Conservation (phyloP, 2,329 filamentous ascomycete species). For the Aspergillus tamarii region DNA sequence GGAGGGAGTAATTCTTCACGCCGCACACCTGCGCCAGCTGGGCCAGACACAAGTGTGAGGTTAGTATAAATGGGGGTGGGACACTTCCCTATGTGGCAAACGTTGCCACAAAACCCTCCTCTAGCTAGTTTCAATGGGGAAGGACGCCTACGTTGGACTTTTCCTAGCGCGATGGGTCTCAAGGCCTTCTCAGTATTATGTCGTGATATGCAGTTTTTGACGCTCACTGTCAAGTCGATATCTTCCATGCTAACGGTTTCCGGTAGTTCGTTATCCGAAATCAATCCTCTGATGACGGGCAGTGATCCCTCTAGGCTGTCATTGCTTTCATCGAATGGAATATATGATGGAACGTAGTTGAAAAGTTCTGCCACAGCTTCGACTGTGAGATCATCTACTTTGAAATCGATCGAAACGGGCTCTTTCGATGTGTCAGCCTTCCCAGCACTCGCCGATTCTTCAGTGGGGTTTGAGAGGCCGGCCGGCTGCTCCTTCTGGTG, state of each 20-base stretch:
- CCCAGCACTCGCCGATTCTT: background rate
- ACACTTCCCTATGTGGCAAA: background rate
- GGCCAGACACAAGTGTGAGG: background rate
- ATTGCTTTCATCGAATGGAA: constrained; percentile 2
- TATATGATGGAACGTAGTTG: background rate
- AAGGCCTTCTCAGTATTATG: background rate
- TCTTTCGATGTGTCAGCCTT: background rate
- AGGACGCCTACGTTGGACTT: background rate
- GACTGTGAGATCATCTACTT: background rate
- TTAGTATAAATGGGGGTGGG: background rate
- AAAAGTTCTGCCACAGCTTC: background rate
- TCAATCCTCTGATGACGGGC: constrained; percentile 1
- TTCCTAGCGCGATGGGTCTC: background rate
- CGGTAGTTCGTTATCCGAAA: constrained; percentile 4
- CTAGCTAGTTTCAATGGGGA: background rate
- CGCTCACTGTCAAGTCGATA: constrained; percentile 8
- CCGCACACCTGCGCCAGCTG: too few species aligned
- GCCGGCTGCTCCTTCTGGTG: background rate
- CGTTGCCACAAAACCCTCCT: background rate
- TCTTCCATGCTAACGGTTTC: constrained; percentile 3
- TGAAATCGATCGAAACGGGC: background rate
- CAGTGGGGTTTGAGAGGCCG: background rate
- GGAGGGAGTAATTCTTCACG: background rate
- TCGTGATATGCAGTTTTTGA: background rate
- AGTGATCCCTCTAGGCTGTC: background rate